phyloP scores from a whole-genome alignment of 2,329 filamentous ascomycete species.

The Raffaelea albimanens region DNA sequence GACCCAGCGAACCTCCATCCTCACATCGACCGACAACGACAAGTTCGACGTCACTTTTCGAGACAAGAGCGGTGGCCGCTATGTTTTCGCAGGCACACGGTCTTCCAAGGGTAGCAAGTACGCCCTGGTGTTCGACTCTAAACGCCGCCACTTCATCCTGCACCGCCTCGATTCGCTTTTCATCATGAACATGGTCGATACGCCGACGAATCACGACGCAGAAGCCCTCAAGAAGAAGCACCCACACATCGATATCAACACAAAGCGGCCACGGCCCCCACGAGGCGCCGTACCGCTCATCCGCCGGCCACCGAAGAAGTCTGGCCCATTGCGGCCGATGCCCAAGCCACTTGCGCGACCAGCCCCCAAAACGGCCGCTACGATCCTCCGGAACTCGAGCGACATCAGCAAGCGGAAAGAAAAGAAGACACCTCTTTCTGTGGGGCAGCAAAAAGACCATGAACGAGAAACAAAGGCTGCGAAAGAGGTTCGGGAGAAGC shows the following conservation, averaged over 20 bases:
- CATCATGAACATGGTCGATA: conserved; percentile 73
- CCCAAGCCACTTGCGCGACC: conserved; percentile 8
- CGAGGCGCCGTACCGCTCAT: not conserved
- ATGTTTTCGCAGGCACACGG: conserved; percentile 51
- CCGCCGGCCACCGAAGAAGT: conserved; percentile 9
- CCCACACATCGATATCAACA: conserved; percentile 45
- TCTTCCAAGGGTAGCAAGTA: conserved; percentile 48
- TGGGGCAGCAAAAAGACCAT: not conserved
- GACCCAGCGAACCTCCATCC: conserved; percentile 25
- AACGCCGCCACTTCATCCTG: conserved; percentile 67
- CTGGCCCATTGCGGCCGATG: conserved; percentile 11
- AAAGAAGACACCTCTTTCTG: not conserved
- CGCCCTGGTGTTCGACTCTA: conserved; percentile 67
- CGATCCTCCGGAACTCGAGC: conserved; percentile 8
- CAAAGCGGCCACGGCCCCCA: conserved; percentile 8
- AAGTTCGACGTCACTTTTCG: conserved; percentile 48
- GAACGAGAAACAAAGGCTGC: conserved; percentile 10
- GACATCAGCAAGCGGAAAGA: conserved; percentile 9
- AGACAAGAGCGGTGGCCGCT: conserved; percentile 42
- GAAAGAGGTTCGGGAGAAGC: conserved; percentile 8
- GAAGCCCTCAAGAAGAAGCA: conserved; percentile 57
- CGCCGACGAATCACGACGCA: conserved; percentile 54
- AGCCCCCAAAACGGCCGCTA: conserved; percentile 4
- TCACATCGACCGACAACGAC: conserved; percentile 30
- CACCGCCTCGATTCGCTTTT: conserved; percentile 75